Evolutionary conservation across 352 stramenopile species (phyloP).

Genomic region (Phytophthora melonis): DNA sequence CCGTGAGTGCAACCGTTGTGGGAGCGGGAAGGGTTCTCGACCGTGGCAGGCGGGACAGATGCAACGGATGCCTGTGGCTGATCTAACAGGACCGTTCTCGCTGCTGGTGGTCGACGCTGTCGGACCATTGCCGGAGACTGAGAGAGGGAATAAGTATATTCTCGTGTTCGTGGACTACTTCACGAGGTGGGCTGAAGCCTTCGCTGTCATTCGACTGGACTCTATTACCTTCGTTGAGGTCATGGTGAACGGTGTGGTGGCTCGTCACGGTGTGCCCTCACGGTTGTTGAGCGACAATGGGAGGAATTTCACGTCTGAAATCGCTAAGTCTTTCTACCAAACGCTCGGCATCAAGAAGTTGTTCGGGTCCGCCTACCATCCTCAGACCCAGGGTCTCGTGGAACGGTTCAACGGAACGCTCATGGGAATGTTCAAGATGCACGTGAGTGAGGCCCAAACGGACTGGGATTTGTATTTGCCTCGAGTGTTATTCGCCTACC

Average conservation of each 20-base stretch:
- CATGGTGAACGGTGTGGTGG: constrained; percentile 6
- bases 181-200: constrained; percentile 1
- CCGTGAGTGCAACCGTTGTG: too few species aligned
- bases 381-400: constrained; percentile 7
- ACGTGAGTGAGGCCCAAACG: background rate
- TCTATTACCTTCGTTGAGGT: background rate
- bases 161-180: constrained; percentile 2
- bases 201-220: background rate
- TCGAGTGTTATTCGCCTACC: constrained; percentile 13
- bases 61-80: too few species aligned
- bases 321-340: constrained; percentile 17
- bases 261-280: constrained; percentile 1
- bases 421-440: background rate
- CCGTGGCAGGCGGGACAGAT: too few species aligned
- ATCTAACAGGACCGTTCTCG: too few species aligned
- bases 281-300: constrained; percentile 15
- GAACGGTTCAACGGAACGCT: constrained; percentile 18
- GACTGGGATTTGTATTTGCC: constrained; percentile 19
- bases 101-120: too few species aligned
- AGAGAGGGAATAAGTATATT: constrained; percentile 11
- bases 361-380: constrained; percentile 4
- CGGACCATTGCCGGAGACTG: too few species aligned
- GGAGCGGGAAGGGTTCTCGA: too few species aligned
- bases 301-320: constrained; percentile 6
- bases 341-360: constrained; percentile 11